Percentiles rank a stretch among this genome's conserved stretches.
Conservation (phyloP, 768 basidiomycete species). For the Tricholoma terreum region DNA sequence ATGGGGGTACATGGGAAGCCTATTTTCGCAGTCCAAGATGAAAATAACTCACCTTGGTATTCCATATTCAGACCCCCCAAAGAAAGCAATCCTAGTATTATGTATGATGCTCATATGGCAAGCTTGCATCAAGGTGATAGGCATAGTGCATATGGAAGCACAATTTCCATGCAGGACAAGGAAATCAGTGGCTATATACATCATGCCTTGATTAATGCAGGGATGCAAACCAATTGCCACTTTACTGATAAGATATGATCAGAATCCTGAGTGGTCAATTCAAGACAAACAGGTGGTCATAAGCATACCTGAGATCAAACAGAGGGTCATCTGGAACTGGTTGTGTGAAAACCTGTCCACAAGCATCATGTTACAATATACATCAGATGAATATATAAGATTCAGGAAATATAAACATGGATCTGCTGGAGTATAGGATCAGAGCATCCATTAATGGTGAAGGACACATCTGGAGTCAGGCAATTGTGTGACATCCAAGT, state of each 20-base stretch:
- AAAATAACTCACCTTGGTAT: constrained; percentile 39
- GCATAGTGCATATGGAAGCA: constrained; percentile 63
- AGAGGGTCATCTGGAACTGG: constrained; percentile 44
- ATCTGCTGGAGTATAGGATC: constrained; percentile 49
- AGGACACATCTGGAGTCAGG: constrained; percentile 38
- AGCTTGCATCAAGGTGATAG: constrained; percentile 60
- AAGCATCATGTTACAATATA: constrained; percentile 34
- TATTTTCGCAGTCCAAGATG: no score
- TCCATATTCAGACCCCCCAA: constrained; percentile 53
- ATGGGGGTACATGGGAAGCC: no score
- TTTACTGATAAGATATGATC: constrained; percentile 28
- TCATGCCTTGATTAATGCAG: background rate
- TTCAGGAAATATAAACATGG: constrained; percentile 24
- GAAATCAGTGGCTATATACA: background rate
- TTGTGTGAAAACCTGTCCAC: constrained; percentile 35
- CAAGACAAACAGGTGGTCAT: background rate
- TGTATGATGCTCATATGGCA: constrained; percentile 51
- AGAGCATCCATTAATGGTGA: constrained; percentile 39
- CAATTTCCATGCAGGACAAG: constrained; percentile 36
- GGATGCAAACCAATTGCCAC: constrained; percentile 41
- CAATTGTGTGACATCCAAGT: constrained; percentile 43
- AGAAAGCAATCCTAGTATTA: constrained; percentile 51
- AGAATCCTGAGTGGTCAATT: background rate
- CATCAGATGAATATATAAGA: background rate
- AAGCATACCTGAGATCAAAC: constrained; percentile 39